phyloP scores from a whole-genome alignment of 2,329 filamentous ascomycete species.

The Zopfia rhizophila region DNA sequence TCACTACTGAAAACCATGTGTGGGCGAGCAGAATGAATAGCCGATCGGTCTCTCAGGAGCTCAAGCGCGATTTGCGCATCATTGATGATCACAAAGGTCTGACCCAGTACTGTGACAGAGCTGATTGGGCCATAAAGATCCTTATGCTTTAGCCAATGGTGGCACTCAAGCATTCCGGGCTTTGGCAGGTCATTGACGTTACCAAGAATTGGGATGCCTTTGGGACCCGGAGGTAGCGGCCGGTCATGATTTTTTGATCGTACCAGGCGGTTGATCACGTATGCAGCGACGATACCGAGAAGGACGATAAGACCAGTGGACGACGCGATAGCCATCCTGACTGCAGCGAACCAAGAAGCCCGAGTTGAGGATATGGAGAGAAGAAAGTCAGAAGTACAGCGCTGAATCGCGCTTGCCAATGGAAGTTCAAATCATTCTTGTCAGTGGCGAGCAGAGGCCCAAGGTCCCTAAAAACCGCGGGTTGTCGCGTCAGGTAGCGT shows the following conservation, averaged over 20 bases:
- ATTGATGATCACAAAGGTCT: slow-evolving; percentile 43
- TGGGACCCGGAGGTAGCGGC: slow-evolving; percentile 62
- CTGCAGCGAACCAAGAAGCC: not conserved
- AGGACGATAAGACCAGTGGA: not conserved
- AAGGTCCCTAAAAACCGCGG: too few relatives aligned
- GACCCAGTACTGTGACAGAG: slow-evolving; percentile 40
- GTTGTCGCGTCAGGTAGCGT: too few relatives aligned
- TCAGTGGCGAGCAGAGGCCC: too few relatives aligned
- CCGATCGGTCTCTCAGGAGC: slow-evolving; percentile 32
- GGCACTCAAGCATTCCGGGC: slow-evolving; percentile 47
- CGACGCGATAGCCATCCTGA: slow-evolving; percentile 10
- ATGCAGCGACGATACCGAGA: not conserved
- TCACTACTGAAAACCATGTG: slow-evolving; percentile 36
- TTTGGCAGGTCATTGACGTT: slow-evolving; percentile 62
- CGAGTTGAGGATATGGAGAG: not conserved
- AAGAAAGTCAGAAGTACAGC: not conserved
- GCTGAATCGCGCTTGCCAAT: too few relatives aligned
- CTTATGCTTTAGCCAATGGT: slow-evolving; percentile 56
- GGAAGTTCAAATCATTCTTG: too few relatives aligned
- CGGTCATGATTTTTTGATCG: not conserved
- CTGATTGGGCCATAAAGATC: slow-evolving; percentile 46
- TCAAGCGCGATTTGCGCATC: slow-evolving; percentile 39
- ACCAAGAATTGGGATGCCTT: slow-evolving; percentile 59
- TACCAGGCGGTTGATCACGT: not conserved
- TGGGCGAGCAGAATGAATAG: slow-evolving; percentile 33